Base-by-base conservation (phyloP, 768 basidiomycete species). In the Amanita pallidorosea region DNA sequence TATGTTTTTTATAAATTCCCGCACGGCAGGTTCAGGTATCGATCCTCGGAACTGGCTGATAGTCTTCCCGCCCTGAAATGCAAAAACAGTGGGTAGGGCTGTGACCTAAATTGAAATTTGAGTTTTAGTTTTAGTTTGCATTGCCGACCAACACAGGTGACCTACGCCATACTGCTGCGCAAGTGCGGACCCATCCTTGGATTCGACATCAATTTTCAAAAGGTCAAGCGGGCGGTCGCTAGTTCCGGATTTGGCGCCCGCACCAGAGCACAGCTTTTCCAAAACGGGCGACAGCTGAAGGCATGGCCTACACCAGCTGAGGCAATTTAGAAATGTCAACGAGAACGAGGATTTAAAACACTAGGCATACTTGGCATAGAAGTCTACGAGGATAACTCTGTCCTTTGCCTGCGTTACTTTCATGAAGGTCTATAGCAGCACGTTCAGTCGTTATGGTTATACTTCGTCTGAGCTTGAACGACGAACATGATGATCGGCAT, bases 291-390 rank as follows among this genome's bases (percentile, higher is more conserved):
- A 81, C 36, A 91, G 73, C 61, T 72, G 65, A 56, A 75, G 82
- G 68, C 88, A 91, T 35, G 88, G 88, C 6, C 73, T 67, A 56
- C 88, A 90, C 88, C 88, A 90, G 54, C 88, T 89, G 48, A 29
- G 51, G 45, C 49, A 35, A 51, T 43, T 27, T 37, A 31, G 23
- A 47, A 20, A 22, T 0, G 12, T 25, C 8, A 11, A 5, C 17
- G 25, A n/a, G 9, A 11, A 5, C 17, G 25, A n/a, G 9, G 27
- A 9, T 7, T 22, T 6, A 0, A 31, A 37, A 35, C 18, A 23
- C 4, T n/a, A 23, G 17, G 71, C 81, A 43, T 57, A 88, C 87
- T 87, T 78, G 43, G 88, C 87, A 61, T 88, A 84, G 56, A 89
- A 89, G 56, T 89, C 87, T 20, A 87, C 85, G 5, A 89, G 66